A percentile compares a stretch with the other conserved stretches of the same genome.
phyloP scores from a whole-genome alignment of 805 yeast genomes.

The Wickerhamomyces canadensis region DNA sequence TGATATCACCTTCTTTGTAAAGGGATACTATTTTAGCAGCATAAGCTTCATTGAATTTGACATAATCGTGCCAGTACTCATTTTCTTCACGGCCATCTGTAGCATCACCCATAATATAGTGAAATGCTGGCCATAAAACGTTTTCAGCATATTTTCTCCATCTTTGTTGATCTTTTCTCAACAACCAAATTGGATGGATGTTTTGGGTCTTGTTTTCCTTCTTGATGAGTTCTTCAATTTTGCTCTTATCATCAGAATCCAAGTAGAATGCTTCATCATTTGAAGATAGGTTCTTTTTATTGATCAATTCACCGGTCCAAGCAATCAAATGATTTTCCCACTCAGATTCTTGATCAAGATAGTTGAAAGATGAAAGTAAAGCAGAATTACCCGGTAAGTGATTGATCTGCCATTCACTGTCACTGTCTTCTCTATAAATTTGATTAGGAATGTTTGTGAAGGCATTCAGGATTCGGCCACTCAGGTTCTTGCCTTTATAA shows the following conservation, averaged over 20 bases:
- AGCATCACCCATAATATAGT: conserved; percentile 78
- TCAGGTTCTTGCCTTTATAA: conserved; percentile 18
- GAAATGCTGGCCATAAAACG: conserved; percentile 91
- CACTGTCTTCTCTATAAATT: conserved; percentile 37
- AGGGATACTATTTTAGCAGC: conserved; percentile 68
- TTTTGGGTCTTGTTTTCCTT: conserved; percentile 41
- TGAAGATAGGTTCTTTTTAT: conserved; percentile 8
- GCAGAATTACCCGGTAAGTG: conserved; percentile 82
- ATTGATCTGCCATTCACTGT: conserved; percentile 42
- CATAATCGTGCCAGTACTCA: conserved; percentile 85
- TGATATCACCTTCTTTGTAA: conserved; percentile 82
- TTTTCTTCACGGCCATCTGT: conserved; percentile 65
- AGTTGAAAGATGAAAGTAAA: conserved; percentile 66
- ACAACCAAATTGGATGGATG: conserved; percentile 85
- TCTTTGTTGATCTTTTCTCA: conserved; percentile 68
- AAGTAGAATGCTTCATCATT: conserved; percentile 57
- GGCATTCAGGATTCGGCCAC: conserved; percentile 62
- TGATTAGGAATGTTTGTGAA: conserved; percentile 66
- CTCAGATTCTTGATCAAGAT: conserved; percentile 54
- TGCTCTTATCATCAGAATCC: conserved; percentile 47
- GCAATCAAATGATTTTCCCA: conserved; percentile 90
- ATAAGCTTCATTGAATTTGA: conserved; percentile 84
- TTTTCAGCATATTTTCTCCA: conserved; percentile 92
- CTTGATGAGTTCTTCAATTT: conserved; percentile 43
- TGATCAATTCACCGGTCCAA: conserved; percentile 87